Conservation (phyloP, 1,284 basidiomycete species). For the Malassezia slooffiae region DNA sequence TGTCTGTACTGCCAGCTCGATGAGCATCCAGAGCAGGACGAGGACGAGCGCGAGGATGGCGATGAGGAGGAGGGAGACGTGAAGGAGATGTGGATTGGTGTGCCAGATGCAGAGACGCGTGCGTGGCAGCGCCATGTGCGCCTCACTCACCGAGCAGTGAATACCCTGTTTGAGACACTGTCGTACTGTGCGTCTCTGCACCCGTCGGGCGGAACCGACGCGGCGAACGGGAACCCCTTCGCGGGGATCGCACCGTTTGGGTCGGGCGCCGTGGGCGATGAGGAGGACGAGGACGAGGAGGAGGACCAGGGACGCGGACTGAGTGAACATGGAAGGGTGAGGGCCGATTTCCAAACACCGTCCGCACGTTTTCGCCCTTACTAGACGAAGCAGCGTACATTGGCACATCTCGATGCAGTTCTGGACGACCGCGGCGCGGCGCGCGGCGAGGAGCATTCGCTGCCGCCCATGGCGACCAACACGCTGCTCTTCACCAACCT, state of each 20-base stretch:
- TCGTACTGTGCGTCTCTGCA: conserved; percentile 82
- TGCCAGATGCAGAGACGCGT: conserved; percentile 14
- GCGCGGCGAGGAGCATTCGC: background rate
- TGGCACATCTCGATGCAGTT: conserved; percentile 20
- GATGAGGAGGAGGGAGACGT: conserved; percentile 21
- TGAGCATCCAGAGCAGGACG: conserved; percentile 20
- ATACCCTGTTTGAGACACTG: conserved; percentile 73
- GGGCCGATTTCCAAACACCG: conserved; percentile 68
- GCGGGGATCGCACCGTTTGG: conserved; percentile 37
- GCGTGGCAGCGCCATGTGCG: conserved; percentile 12
- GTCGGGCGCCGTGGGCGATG: conserved; percentile 23
- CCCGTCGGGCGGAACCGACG: conserved; percentile 52
- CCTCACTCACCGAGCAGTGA: conserved; percentile 55
- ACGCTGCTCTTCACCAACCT: conserved; percentile 36
- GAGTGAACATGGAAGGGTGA: conserved; percentile 80
- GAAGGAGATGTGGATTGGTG: conserved; percentile 34
- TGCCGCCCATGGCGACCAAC: conserved; percentile 28
- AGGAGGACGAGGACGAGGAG: conserved; percentile 48
- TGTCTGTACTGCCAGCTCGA: conserved; percentile 45
- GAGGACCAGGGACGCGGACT: conserved; percentile 49
- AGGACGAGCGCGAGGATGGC: conserved; percentile 24
- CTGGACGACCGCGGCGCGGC: conserved; percentile 2
- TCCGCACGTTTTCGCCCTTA: conserved; percentile 72
- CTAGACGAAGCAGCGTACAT: conserved; percentile 50
- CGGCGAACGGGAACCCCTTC: conserved; percentile 50